Base-by-base conservation (phyloP, 2,329 filamentous ascomycete species). In the Neocucurbitaria cava region DNA sequence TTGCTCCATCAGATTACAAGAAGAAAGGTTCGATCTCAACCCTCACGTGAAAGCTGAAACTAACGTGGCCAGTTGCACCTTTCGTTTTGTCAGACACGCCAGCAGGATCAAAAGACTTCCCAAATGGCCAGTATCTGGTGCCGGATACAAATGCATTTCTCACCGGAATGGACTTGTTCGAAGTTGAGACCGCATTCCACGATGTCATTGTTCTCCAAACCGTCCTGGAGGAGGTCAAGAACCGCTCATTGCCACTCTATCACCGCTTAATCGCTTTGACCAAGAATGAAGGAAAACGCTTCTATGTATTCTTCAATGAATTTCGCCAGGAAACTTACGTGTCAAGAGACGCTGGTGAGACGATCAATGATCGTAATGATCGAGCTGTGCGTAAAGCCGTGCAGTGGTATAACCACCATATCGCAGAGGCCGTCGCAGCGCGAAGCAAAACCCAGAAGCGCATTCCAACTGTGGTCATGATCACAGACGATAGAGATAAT, bases 251-350 rank as follows among this genome's bases (percentile, higher is more conserved):
- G 57, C 95, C 95, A 38, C 85, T 99, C 33, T 99, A 98, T 80
- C 97, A 97, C 76, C 90, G 95, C 35, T 82, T 99, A 45, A 87
- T 98, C 63, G 88, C 90, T 20, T 82, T 99, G 60, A 96, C 93
- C 35, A 96, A 94, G 77, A 96, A 94, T 70, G 92, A 96, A 68
- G 92, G 96, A 62, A 99, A 99, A 82, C 87, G 94, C 49, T 98
- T 96, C 74, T 97, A 98, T 71, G 91, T 99, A 47, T 99, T 99
- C 76, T 98, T 98, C 85, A 99, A 99, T 75, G 95, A 99, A 69
- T 99, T 99, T 72, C 86, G 94, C 46, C 82, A 93, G 35, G 96
- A 99, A 76, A 99, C 95, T 0, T 90, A 96, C 70, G 86, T 97
- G 43, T 79, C 84, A 24, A 85, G 95, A 58, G 84, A 88, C 18